These are phyloP conservation scores for Pseudogymnoascus destructans DNA, from an alignment of 2,329 filamentous ascomycete species.

Conservation along the genomic window DNA sequence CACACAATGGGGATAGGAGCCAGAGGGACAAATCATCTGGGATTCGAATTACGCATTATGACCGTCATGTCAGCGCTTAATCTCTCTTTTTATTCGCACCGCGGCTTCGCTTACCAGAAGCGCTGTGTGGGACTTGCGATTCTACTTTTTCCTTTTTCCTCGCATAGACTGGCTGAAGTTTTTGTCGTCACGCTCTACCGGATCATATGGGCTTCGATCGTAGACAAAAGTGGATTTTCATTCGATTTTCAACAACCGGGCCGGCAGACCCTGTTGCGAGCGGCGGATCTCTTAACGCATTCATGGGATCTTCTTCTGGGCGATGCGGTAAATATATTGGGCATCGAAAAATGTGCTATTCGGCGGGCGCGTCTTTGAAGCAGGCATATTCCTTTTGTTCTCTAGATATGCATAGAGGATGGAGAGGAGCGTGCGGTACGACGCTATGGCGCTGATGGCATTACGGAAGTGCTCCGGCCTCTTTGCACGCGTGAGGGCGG, in stretches of 20 bases:
- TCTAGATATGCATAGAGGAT: constrained; percentile 5
- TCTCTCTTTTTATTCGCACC: background rate
- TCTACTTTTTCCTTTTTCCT: background rate
- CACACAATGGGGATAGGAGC: constrained; percentile 8
- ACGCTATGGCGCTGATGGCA: constrained; percentile 7
- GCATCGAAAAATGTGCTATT: background rate
- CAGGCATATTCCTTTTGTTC: constrained; percentile 9
- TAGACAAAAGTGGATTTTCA: constrained; percentile 10
- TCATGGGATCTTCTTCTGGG: constrained; percentile 6
- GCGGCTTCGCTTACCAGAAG: background rate
- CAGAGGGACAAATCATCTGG: constrained; percentile 5
- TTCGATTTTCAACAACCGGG: background rate
- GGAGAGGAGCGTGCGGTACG: constrained; percentile 5
- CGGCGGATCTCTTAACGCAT: constrained; percentile 8
- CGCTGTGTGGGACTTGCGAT: background rate
- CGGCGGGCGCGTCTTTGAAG: constrained; percentile 7
- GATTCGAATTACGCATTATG: constrained; percentile 9
- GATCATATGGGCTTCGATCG: constrained; percentile 8
- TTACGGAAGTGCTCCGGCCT: constrained; percentile 8
- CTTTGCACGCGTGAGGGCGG: constrained; percentile 7
- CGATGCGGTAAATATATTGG: constrained; percentile 8
- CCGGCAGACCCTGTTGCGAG: constrained; percentile 2
- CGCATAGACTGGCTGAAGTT: constrained; percentile 5
- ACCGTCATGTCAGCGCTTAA: constrained; percentile 10
- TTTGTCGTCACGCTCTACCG: constrained; percentile 3